Base-by-base conservation (phyloP, 371 early-diverging fungal species). In the Nematocida displodere region DNA sequence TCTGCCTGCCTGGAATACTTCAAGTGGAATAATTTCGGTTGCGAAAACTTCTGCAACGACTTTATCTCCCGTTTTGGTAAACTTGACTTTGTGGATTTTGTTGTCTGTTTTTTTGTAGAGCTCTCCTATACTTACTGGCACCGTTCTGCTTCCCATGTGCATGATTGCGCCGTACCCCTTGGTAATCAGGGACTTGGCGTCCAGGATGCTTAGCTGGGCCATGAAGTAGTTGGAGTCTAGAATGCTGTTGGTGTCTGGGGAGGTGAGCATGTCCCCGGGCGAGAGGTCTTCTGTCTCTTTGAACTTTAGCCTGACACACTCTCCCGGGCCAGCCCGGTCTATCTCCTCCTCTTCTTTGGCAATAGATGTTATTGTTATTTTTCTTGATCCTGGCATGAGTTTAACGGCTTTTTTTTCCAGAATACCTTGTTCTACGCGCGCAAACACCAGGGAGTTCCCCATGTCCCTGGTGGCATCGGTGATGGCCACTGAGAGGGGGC, bases 321-420 rank as follows among this genome's bases (percentile, higher is more conserved):
- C 85, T 42, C 83, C 83, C n/a, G 77, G 33, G 13, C 39, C 8
- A 22, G 66, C 78, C 44, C 80, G 55, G 26, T 77, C 76, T 2
- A 82, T 75, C 54, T 84, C 85, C 42, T 83, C 83, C 24, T 84
- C 85, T 4, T 80, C 78, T 47, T 79, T 78, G 15, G 44, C 52
- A 24, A 84, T 76, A 4, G 44, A 22, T 39, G 37, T 44, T 28
- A 83, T 58, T 20, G 24, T 34, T n/a, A 63, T 36, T 17, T 58
- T 76, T 33, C 42, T 58, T 47, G 77, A 63, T 7, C 56, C 54
- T 46, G 82, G 83, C 4, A 77, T 46, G 17, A 82, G 46, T 39
- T 68, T 78, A 29, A 78, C 26, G 42, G 36, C 39, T n/a, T 42
- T 63, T 36, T 68, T 76, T 2, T 42, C 54, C 20, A 81, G 48